phyloP scores from a whole-genome alignment of 176 grass and related monocot genomes.

The Rhynchospora tenuis region DNA sequence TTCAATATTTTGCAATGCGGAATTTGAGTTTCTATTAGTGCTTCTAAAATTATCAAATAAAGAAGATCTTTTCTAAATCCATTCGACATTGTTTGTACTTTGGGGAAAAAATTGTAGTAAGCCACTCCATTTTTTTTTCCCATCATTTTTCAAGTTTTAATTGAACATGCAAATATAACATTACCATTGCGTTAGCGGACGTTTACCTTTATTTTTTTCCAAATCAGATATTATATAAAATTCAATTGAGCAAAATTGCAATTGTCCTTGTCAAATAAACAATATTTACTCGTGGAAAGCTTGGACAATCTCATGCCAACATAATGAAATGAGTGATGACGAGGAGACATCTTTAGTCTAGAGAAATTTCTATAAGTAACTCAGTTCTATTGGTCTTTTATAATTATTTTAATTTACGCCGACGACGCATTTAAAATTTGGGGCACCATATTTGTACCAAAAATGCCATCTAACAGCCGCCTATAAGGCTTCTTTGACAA shows the following conservation, averaged over 20 bases:
- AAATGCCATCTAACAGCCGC: neutral
- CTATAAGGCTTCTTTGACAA: conserved; percentile 5
- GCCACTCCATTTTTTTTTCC: neutral
- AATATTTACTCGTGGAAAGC: neutral
- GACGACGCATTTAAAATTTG: neutral
- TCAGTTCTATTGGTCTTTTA: neutral
- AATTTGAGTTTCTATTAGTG: too few relatives aligned
- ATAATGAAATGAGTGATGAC: neutral
- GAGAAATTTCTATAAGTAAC: neutral
- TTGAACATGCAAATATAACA: neutral
- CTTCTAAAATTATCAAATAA: too few relatives aligned
- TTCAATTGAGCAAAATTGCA: neutral
- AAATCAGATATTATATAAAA: neutral
- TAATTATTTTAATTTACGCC: neutral
- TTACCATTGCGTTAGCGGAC: neutral
- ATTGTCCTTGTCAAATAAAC: neutral
- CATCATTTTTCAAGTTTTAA: neutral
- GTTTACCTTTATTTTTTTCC: neutral
- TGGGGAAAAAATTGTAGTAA: neutral
- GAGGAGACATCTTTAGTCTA: neutral
- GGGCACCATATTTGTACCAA: neutral
- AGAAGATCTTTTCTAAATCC: too few relatives aligned
- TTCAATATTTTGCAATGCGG: too few relatives aligned
- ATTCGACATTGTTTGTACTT: neutral
- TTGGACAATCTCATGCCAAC: neutral